These are phyloP conservation scores for Lipomyces yamadae DNA, from an alignment of 805 yeast species.

Conservation along the genomic window DNA sequence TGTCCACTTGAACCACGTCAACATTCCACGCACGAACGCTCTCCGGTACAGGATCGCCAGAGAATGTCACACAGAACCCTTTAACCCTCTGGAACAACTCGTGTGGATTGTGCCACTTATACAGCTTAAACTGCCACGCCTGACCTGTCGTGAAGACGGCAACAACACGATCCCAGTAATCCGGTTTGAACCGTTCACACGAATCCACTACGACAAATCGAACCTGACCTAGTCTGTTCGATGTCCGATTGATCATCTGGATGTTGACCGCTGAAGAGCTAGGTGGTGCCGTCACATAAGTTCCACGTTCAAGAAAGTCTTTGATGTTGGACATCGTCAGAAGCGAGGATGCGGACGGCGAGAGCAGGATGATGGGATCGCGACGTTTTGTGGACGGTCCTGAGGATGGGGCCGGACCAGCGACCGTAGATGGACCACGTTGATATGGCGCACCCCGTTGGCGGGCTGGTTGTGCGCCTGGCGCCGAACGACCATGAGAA, in stretches of 20 bases:
- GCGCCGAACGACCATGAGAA: conserved; percentile 12
- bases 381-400: conserved; percentile 44
- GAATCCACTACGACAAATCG: conserved; percentile 84
- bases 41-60: conserved; percentile 78
- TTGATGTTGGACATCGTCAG: conserved; percentile 68
- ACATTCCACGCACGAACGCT: conserved; percentile 89
- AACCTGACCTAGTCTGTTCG: conserved; percentile 61
- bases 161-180: conserved; percentile 96
- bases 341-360: conserved; percentile 79
- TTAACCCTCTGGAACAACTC: conserved; percentile 78
- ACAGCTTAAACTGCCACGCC: conserved; percentile 91
- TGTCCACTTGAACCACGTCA: conserved; percentile 71
- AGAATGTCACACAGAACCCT: conserved; percentile 78
- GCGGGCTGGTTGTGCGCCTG: neutral
- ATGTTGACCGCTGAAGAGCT: conserved; percentile 43
- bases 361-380: conserved; percentile 74
- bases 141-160: conserved; percentile 97
- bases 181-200: conserved; percentile 88
- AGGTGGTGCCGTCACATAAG: conserved; percentile 57
- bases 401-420: conserved; percentile 6
- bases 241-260: conserved; percentile 59
- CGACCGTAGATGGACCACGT: conserved; percentile 10
- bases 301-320: conserved; percentile 73
- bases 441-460: conserved; percentile 1
- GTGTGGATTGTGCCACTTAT: conserved; percentile 81